These are phyloP conservation scores for Cordyceps javanica DNA, from an alignment of 2,329 filamentous ascomycete species.

Conservation along the genomic window DNA sequence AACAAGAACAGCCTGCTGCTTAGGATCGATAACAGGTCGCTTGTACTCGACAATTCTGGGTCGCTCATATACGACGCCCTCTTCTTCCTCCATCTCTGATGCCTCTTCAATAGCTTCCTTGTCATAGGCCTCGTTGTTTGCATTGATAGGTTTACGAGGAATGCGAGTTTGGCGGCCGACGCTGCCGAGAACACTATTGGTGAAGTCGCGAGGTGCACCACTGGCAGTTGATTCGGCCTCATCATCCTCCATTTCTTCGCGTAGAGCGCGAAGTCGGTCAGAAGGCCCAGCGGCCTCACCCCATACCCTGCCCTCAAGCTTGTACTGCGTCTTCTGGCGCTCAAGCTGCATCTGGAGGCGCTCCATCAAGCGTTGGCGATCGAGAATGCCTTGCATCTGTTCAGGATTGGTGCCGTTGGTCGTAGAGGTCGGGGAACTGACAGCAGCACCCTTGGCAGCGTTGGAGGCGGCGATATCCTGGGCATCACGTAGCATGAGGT, in stretches of 20 bases:
- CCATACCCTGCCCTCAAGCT: constrained; percentile 91
- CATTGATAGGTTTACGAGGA: constrained; percentile 46
- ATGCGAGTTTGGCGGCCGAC: constrained; percentile 57
- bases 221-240: constrained; percentile 45
- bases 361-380: constrained; percentile 87
- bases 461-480: constrained; percentile 92
- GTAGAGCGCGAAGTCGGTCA: constrained; percentile 82
- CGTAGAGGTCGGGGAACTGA: constrained; percentile 39
- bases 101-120: constrained; percentile 38
- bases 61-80: constrained; percentile 67
- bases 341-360: constrained; percentile 92
- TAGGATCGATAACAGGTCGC: constrained; percentile 60
- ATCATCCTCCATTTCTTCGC: constrained; percentile 84
- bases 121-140: constrained; percentile 39
- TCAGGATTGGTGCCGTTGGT: constrained; percentile 55
- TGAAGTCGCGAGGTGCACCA: constrained; percentile 56
- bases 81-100: constrained; percentile 44
- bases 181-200: constrained; percentile 67
- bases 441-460: constrained; percentile 52
- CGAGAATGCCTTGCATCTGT: constrained; percentile 85
- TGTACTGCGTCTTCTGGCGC: constrained; percentile 94
- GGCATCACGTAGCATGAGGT: constrained; percentile 95
- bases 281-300: constrained; percentile 76
- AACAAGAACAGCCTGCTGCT: constrained; percentile 59
- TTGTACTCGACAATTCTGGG: constrained; percentile 74